Conservation (phyloP, 2,329 filamentous ascomycete species). For the Cadophora sp. region DNA sequence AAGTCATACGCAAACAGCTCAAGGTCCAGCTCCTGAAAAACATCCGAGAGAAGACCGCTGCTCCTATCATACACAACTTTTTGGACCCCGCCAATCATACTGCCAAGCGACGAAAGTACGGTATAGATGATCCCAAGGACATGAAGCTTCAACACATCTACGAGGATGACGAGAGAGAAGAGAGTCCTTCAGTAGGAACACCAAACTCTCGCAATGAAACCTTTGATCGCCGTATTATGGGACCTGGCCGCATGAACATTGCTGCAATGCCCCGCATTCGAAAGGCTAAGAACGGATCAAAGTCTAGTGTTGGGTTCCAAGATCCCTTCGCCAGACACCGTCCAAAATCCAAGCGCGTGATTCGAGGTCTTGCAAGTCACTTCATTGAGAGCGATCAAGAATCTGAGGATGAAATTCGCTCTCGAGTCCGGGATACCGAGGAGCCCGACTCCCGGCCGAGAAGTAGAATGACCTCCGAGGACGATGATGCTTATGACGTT, state of each 20-base stretch:
- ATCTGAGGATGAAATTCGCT: constrained; percentile 72
- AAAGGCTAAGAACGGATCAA: constrained; percentile 67
- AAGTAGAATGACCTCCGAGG: constrained; percentile 74
- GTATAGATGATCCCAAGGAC: constrained; percentile 74
- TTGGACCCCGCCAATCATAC: constrained; percentile 83
- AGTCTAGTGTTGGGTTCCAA: constrained; percentile 67
- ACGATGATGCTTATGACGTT: constrained; percentile 50
- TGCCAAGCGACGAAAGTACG: constrained; percentile 79
- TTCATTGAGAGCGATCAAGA: constrained; percentile 79
- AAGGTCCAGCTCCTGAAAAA: constrained; percentile 87
- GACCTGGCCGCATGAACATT: constrained; percentile 62
- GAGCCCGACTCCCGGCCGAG: constrained; percentile 83
- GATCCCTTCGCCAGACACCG: constrained; percentile 72
- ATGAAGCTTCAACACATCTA: constrained; percentile 61
- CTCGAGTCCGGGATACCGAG: constrained; percentile 78
- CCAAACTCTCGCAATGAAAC: constrained; percentile 68
- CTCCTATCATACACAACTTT: constrained; percentile 79
- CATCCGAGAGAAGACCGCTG: constrained; percentile 86
- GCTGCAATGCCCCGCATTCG: constrained; percentile 76
- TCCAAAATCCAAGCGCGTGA: constrained; percentile 57
- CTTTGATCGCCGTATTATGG: constrained; percentile 59
- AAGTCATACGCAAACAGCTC: constrained; percentile 80
- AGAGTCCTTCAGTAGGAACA: constrained; percentile 68
- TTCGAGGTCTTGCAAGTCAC: not conserved
- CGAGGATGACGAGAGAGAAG: constrained; percentile 63